phyloP scores from a whole-genome alignment of 164 flowering plant genomes.

The Stephania japonica region DNA sequence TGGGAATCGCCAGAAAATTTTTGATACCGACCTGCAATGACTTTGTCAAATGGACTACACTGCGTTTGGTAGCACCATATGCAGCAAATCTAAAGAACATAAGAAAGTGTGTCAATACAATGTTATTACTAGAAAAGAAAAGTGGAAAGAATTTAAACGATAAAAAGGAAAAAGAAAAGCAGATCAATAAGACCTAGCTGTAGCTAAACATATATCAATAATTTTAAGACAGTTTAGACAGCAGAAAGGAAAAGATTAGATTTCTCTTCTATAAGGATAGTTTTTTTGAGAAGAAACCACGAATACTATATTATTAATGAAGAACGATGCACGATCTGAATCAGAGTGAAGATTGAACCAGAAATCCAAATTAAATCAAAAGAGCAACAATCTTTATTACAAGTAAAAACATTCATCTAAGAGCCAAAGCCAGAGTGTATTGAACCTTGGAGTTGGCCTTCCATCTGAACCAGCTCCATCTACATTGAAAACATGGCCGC shows the following conservation, averaged over 20 bases:
- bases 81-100: constrained; percentile 72
- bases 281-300: too few relatives aligned
- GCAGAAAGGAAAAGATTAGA: background rate
- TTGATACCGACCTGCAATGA: constrained; percentile 62
- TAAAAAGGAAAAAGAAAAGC: background rate
- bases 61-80: constrained; percentile 92
- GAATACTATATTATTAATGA: too few relatives aligned
- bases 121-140: too few relatives aligned
- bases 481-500: constrained; percentile 93
- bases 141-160: background rate
- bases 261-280: too few relatives aligned
- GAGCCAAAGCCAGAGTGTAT: background rate
- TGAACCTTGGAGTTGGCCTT: constrained; percentile 90
- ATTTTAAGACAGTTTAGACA: background rate
- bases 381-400: background rate
- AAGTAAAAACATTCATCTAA: background rate
- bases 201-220: background rate
- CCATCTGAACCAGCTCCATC: constrained; percentile 99
- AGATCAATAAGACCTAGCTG: background rate
- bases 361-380: too few relatives aligned
- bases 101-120: constrained; percentile 12
- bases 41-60: constrained; percentile 95
- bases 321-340: too few relatives aligned
- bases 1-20: background rate
- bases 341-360: too few relatives aligned